Conservation (phyloP, 139 green algal species). For the Chlamydomonas urium region DNA sequence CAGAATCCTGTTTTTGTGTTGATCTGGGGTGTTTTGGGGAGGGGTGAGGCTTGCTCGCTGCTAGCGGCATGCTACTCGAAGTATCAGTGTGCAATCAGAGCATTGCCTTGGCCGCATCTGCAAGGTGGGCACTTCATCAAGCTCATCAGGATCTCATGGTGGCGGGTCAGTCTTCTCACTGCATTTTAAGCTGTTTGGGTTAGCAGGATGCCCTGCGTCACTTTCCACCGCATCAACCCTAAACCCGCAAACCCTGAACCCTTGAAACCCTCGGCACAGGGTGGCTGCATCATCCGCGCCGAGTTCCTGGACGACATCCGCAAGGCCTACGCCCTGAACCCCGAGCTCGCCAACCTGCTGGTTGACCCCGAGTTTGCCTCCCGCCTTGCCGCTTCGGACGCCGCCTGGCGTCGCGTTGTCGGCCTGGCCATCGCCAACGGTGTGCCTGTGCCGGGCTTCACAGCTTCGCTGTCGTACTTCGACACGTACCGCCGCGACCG, state of each 20-base stretch:
- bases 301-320: slow-evolving; percentile 96
- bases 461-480: slow-evolving; percentile 90
- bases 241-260: too few species aligned
- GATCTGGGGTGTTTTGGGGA: not conserved
- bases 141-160: too few species aligned
- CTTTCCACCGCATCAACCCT: too few species aligned
- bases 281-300: slow-evolving; percentile 98
- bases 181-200: too few species aligned
- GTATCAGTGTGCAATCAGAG: too few species aligned
- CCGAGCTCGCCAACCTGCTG: slow-evolving; percentile 77
- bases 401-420: slow-evolving; percentile 85
- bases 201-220: too few species aligned
- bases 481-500: slow-evolving; percentile 89
- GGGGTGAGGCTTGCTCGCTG: not conserved
- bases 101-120: too few species aligned
- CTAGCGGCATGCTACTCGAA: too few species aligned
- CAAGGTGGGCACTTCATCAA: too few species aligned
- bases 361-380: slow-evolving; percentile 83
- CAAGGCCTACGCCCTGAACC: slow-evolving; percentile 80
- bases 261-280: too few species aligned
- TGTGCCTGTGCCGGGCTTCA: slow-evolving; percentile 71
- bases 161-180: too few species aligned
- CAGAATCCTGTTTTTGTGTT: too few species aligned
- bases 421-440: slow-evolving; percentile 49
- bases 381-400: slow-evolving; percentile 57